phyloP scores from a whole-genome alignment of 2,329 filamentous ascomycete genomes.

The Alternaria longipes region DNA sequence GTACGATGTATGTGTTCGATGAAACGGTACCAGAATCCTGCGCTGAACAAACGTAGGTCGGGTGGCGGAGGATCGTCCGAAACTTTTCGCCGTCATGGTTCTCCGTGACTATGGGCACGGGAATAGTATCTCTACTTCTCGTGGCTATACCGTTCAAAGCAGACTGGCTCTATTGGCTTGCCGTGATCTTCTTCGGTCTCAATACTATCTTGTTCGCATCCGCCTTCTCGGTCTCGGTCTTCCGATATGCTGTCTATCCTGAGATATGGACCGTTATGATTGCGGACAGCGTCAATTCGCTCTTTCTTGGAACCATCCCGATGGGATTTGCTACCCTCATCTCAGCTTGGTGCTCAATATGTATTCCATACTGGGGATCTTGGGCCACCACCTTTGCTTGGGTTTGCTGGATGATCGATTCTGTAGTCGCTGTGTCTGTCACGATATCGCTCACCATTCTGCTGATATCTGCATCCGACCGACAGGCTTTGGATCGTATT shows the following conservation, averaged over 20 bases:
- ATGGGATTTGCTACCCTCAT: conserved; percentile 76
- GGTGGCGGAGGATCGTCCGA: conserved; percentile 49
- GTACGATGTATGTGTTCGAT: conserved; percentile 33
- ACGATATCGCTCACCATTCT: conserved; percentile 62
- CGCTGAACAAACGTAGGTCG: conserved; percentile 27
- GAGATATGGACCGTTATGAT: conserved; percentile 73
- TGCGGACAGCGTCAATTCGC: conserved; percentile 69
- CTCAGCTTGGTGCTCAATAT: conserved; percentile 70
- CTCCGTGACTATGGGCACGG: conserved; percentile 67
- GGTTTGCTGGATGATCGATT: conserved; percentile 62
- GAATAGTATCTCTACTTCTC: conserved; percentile 71
- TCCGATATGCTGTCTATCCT: conserved; percentile 72
- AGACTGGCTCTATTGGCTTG: conserved; percentile 66
- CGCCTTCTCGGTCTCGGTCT: conserved; percentile 63
- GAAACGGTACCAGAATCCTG: not conserved
- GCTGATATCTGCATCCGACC: conserved; percentile 58
- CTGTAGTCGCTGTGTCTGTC: conserved; percentile 54
- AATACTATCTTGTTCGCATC: conserved; percentile 67
- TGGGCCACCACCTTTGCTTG: conserved; percentile 61
- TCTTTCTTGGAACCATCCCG: conserved; percentile 73
- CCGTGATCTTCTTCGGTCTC: conserved; percentile 67
- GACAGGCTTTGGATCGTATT: conserved; percentile 55
- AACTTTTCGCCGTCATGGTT: conserved; percentile 53
- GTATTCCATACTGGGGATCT: conserved; percentile 67
- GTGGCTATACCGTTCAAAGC: conserved; percentile 69